A percentile compares a stretch with the other conserved stretches of the same genome.
These are phyloP conservation scores for Rosa multiflora DNA, from an alignment of 306 rosid species.

Conservation along the genomic window DNA sequence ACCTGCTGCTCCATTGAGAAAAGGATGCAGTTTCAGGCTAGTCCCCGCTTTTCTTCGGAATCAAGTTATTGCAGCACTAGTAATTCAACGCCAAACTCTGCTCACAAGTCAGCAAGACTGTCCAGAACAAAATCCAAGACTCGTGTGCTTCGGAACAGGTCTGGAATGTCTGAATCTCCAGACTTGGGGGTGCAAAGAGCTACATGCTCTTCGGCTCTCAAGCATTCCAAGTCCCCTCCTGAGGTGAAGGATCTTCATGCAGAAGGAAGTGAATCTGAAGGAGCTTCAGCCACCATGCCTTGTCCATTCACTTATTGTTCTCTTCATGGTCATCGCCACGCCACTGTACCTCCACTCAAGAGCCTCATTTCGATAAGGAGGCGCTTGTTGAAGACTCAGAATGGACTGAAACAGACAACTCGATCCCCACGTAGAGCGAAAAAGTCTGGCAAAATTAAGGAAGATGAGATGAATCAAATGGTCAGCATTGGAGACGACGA, in stretches of 20 bases:
- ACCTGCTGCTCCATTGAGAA: conserved; percentile 4
- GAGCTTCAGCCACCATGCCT: conserved; percentile 34
- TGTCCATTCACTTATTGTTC: conserved; percentile 82
- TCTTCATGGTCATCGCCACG: conserved; percentile 75
- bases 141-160: conserved; percentile 23
- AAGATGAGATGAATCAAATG: conserved; percentile 34
- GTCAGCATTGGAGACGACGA: conserved; percentile 24
- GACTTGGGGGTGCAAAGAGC: conserved; percentile 53
- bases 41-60: conserved; percentile 31
- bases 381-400: conserved; percentile 50
- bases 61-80: conserved; percentile 21
- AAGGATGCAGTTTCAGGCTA: conserved; percentile 27
- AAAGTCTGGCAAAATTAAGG: conserved; percentile 42
- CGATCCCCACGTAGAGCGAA: conserved; percentile 31
- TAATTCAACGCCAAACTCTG: conserved; percentile 26
- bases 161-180: conserved; percentile 26
- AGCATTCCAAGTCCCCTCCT: conserved; percentile 59
- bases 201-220: conserved; percentile 78
- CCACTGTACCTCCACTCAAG: conserved; percentile 55
- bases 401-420: conserved; percentile 37
- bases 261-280: conserved; percentile 49
- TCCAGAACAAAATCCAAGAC: conserved; percentile 46
- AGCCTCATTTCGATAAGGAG: conserved; percentile 70
- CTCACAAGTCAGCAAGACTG: conserved; percentile 41
- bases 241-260: conserved; percentile 32